A percentile compares a stretch with the other conserved stretches of the same genome.
These are phyloP conservation scores for Neospermospora avenae DNA, from an alignment of 2,329 filamentous ascomycete genomes.

Conservation along the genomic window DNA sequence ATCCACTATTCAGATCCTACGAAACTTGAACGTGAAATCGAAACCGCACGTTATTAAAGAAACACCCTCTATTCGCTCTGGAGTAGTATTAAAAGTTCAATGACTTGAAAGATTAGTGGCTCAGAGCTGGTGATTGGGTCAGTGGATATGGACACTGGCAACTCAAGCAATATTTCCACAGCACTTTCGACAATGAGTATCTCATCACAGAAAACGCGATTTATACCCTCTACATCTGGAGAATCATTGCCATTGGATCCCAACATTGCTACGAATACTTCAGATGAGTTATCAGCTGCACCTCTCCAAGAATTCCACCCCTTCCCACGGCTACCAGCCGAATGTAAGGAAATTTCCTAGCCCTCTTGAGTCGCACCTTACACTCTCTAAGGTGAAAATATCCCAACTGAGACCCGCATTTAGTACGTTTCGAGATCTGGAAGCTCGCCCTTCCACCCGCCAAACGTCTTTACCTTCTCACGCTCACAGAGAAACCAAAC, in stretches of 20 bases:
- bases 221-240: too few species aligned
- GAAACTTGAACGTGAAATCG: too few species aligned
- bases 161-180: not conserved
- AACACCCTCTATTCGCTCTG: too few species aligned
- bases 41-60: too few species aligned
- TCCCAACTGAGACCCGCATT: not conserved
- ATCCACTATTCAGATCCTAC: too few species aligned
- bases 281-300: not conserved
- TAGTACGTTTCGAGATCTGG: not conserved
- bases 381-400: not conserved
- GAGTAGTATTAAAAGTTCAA: too few species aligned
- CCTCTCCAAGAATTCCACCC: not conserved
- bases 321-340: not conserved
- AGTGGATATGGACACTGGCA: not conserved
- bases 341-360: not conserved
- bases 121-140: too few species aligned
- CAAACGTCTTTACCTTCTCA: not conserved
- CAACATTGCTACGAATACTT: not conserved
- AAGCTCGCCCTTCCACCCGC: not conserved
- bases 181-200: not conserved
- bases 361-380: too few species aligned
- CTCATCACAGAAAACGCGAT: not conserved
- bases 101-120: too few species aligned
- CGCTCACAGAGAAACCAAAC: too few species aligned
- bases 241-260: not conserved